Evolutionary conservation across 208 protist species (phyloP), one percentile per base, ranked within the genome.

Genomic region (Leishmania tarentolae): DNA sequence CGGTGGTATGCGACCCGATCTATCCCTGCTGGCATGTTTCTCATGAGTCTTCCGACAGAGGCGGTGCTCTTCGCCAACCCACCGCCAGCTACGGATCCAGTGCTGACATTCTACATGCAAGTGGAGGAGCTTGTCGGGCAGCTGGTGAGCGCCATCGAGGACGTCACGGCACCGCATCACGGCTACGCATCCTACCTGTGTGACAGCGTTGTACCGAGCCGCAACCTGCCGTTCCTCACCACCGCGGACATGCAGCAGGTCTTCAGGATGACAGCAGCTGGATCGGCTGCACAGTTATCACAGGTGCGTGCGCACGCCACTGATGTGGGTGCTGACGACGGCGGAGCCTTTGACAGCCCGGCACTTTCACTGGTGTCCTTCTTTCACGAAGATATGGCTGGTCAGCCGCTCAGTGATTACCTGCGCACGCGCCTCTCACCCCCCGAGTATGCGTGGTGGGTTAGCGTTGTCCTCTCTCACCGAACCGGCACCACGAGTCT

Each of bases 101-200:
- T 95, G 44, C 88, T 93, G 8, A 74, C 69, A 35, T 95, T 90
- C 66, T 95, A 94, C 78, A 91, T 95, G 82, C 83, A 95, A 66
- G 80, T 97, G 40, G 93, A 97, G 80, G 92, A 97, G 46, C 71
- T 97, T 44, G 84, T 94, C 44, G 93, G 83, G 4, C 92, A 95
- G 84, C 83, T 97, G 28, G 83, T 95, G 69, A 86, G 84, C 31
- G 90, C 84, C 6, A 87, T 76, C 28, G 86, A 76, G 69, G 87
- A 91, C 24, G 52, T 46, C 35, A 42, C 15, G 35, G 85, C 89
- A 24, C 80, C 91, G 24, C 91, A 97, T 71, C 83, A 90, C 77
- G 86, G 83, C n/a, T 97, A 95, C 80, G 87, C 89, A 52, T 56
- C 87, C 24, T 97, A 97, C 78, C 86, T 95, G 19, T 92, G 92